phyloP scores from a whole-genome alignment of 139 green algal species.

The Tetratostichococcus sp. region DNA sequence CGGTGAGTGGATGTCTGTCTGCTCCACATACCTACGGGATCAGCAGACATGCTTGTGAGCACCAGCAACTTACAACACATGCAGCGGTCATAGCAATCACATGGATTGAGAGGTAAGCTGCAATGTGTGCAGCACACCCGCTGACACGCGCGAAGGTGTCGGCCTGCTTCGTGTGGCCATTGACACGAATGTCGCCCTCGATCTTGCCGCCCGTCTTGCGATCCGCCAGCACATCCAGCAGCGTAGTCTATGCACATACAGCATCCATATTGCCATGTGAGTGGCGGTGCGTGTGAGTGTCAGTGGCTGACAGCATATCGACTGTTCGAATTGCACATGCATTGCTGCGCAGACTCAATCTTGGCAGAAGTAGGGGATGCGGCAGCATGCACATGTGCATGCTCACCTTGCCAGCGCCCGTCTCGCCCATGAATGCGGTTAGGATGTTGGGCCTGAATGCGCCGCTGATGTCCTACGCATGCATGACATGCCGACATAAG shows the following conservation, averaged over 20 bases:
- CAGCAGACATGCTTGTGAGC: too few relatives aligned
- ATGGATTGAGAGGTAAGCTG: neutral
- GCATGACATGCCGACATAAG: too few relatives aligned
- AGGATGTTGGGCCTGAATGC: slow-evolving; percentile 33
- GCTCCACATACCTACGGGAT: slow-evolving; percentile 6
- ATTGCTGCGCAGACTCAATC: too few relatives aligned
- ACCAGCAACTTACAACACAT: too few relatives aligned
- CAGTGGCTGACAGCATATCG: too few relatives aligned
- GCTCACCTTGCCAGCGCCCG: slow-evolving; percentile 5
- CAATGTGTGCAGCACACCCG: slow-evolving; percentile 17
- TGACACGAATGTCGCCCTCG: slow-evolving; percentile 1
- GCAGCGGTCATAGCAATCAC: too few relatives aligned
- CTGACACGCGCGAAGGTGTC: slow-evolving; percentile 27
- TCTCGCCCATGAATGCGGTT: slow-evolving; percentile 22
- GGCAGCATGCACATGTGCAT: too few relatives aligned
- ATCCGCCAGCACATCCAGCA: slow-evolving; percentile 41
- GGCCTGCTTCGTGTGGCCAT: slow-evolving; percentile 12
- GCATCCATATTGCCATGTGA: too few relatives aligned
- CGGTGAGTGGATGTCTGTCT: slow-evolving; percentile 37
- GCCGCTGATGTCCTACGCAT: slow-evolving; percentile 26
- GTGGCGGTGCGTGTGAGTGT: too few relatives aligned
- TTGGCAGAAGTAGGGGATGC: too few relatives aligned
- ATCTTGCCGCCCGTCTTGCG: slow-evolving; percentile 28
- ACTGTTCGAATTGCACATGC: too few relatives aligned
- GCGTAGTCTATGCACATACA: slow-evolving; percentile 18